Base-by-base conservation (phyloP, 129 eudicot genomes). In the Pittosporum tobira region DNA sequence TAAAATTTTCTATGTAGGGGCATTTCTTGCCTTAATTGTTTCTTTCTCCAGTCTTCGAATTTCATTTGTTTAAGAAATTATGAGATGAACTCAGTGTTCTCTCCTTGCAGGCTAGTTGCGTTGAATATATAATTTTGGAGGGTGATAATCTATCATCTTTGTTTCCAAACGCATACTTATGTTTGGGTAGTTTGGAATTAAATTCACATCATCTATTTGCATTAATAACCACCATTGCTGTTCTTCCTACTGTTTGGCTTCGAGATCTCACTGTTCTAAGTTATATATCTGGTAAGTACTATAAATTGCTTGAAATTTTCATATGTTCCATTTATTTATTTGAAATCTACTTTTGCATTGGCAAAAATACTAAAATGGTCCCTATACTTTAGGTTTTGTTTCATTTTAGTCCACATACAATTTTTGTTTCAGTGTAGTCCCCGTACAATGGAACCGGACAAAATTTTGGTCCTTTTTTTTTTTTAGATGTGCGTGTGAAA, bases 241-340 rank as follows among this genome's bases (percentile, higher is more conserved):
- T 91, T 57, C 99, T 91, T 76, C 99, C 99, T 19, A 91, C 99
- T 26, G 88, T 82, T 69, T 86, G 77, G 79, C 85, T 91, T 38
- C 78, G 83, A 11, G 69, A 91, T 68, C 71, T 91, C 57, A 81
- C 94, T 64, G 71, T 91, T 69, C 84, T 91, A 26, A 91, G 99
- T 74, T 91, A 86, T 75, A 72, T 91, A 19, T 91, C 99, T 13
- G 97, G 97, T 85, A 61, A 64, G 76, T 47, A 49, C 48, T 24
- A 31, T 36, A 15, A 56, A 37, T 16, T 48, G 23, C 53, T 38
- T 40, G 46, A 40, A 40, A n/a, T 13, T 40, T 40, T 40, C 3
- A 12, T 40, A 11, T 40, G 40, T 8, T 34, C 40, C 40, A 34
- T 34, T 6, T 34, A 9, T 34, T 34, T 12, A 40, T 10, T 40